Evolutionary conservation across 345 rosid genomes (phyloP), one percentile per base, ranked within the genome.

Genomic region (Eucalyptus erythrocorys): DNA sequence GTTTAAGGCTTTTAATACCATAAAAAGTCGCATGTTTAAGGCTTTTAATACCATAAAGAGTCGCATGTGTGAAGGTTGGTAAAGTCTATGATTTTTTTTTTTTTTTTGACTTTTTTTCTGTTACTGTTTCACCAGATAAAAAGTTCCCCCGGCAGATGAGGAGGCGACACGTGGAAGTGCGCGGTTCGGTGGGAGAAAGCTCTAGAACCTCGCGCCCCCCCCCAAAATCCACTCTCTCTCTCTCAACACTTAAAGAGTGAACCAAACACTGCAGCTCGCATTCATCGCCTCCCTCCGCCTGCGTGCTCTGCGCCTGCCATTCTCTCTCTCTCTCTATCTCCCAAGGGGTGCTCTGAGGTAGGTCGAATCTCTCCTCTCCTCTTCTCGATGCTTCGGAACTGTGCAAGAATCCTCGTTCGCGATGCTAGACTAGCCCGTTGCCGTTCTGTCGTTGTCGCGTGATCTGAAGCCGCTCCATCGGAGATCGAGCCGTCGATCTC

Each of bases 301-400:
- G 80, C 43, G 80, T 34, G 2, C 80, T 4, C 40, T 17, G 80
- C 26, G 26, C 13, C 27, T 10, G 47, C 27, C 82, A 7, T 12
- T 7, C 15, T 42, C 48, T 43, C 79, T n/a, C 42, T 86, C 79
- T 88, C 45, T 87, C 88, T 88, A 10, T 76, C 13, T 11, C 45
- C 84, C 21, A 85, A 92, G 94, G 91, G 93, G 95, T 92, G 89
- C 26, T 88, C 94, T 92, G 95, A 93, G 95, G 95, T 94, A 85
- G 9, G 68, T 24, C 49, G 30, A 48, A 21, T 85, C 51, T 27
- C 15, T 80, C 47, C 84, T 76, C 15, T 85, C 5, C 84, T 76
- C 82, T 76, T 76, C 84, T 76, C 47, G 84, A 40, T 40, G 84
- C 30, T 4, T 40, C 12, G 15, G 6, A 21, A 76, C 84, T 21